phyloP scores from a whole-genome alignment of 2,329 filamentous ascomycete species.

The Botrytis aclada region DNA sequence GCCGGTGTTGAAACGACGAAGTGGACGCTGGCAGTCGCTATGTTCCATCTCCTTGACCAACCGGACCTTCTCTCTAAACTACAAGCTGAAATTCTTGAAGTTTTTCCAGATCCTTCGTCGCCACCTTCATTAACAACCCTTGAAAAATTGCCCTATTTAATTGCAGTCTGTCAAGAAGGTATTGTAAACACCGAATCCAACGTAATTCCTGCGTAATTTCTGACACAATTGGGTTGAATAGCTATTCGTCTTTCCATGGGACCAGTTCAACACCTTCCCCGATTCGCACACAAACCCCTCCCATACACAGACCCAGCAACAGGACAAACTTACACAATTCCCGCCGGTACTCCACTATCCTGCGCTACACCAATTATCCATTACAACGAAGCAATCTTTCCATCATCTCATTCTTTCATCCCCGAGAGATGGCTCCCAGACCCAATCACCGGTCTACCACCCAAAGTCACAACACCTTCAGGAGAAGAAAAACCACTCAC shows the following conservation, averaged over 20 bases:
- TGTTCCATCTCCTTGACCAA: constrained; percentile 41
- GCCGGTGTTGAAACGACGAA: constrained; percentile 43
- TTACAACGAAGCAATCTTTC: constrained; percentile 41
- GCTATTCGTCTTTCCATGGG: constrained; percentile 37
- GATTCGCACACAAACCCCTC: constrained; percentile 31
- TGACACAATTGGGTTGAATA: neutral
- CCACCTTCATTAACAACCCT: constrained; percentile 26
- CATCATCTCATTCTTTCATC: constrained; percentile 41
- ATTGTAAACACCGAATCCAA: neutral
- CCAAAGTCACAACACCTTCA: neutral
- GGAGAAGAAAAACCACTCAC: constrained; percentile 8
- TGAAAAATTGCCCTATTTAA: constrained; percentile 37
- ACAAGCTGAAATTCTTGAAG: constrained; percentile 38
- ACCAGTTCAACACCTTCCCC: constrained; percentile 33
- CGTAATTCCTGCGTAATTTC: neutral
- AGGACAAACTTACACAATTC: constrained; percentile 24
- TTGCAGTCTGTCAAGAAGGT: constrained; percentile 39
- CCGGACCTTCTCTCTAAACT: constrained; percentile 37
- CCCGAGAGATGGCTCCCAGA: constrained; percentile 45
- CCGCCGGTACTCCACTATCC: constrained; percentile 40
- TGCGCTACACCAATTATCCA: constrained; percentile 43
- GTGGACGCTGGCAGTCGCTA: constrained; percentile 37
- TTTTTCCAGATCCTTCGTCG: constrained; percentile 8
- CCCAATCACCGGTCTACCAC: neutral
- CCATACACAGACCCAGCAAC: constrained; percentile 22